Evolutionary conservation across 495 filamentous ascomycete genomes (phyloP).

Genomic region (Glonium stellatum): DNA sequence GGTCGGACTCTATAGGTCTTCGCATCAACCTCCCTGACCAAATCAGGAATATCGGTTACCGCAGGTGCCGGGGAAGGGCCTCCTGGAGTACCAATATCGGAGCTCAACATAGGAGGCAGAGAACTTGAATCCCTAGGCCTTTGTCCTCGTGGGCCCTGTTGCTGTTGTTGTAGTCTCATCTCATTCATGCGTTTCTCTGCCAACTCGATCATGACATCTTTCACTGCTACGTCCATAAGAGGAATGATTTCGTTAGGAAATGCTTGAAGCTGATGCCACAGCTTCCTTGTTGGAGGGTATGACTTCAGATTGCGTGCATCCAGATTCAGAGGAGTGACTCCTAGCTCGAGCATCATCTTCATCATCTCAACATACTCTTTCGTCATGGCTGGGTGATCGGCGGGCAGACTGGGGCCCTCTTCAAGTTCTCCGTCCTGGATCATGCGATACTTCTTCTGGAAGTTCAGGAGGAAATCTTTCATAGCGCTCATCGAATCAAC

Average conservation of each 20-base stretch:
- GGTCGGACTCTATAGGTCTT: slow-evolving; percentile 78
- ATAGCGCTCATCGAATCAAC: slow-evolving; percentile 78
- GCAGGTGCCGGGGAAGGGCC: slow-evolving; percentile 28
- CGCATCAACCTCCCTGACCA: slow-evolving; percentile 58
- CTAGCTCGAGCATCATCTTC: slow-evolving; percentile 82
- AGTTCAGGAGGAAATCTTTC: slow-evolving; percentile 86
- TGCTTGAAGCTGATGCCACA: slow-evolving; percentile 89
- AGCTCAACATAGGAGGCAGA: slow-evolving; percentile 65
- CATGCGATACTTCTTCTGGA: slow-evolving; percentile 86
- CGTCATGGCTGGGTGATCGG: slow-evolving; percentile 49
- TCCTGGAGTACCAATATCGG: slow-evolving; percentile 48
- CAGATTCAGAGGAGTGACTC: slow-evolving; percentile 74
- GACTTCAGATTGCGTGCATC: slow-evolving; percentile 85
- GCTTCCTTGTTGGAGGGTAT: slow-evolving; percentile 83
- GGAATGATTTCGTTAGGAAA: slow-evolving; percentile 95
- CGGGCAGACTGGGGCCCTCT: slow-evolving; percentile 52
- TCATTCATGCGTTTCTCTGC: slow-evolving; percentile 73
- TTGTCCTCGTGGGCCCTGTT: slow-evolving; percentile 36
- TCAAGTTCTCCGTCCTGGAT: slow-evolving; percentile 77
- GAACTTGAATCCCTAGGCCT: slow-evolving; percentile 53
- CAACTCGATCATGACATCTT: slow-evolving; percentile 88
- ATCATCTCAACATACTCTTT: slow-evolving; percentile 81
- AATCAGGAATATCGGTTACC: slow-evolving; percentile 46
- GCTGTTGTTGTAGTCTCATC: slow-evolving; percentile 52
- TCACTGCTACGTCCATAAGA: slow-evolving; percentile 88